A percentile compares a stretch with the other conserved stretches of the same genome.
phyloP scores from a whole-genome alignment of 1,284 basidiomycete species.

The Thecaphora thlaspeos region DNA sequence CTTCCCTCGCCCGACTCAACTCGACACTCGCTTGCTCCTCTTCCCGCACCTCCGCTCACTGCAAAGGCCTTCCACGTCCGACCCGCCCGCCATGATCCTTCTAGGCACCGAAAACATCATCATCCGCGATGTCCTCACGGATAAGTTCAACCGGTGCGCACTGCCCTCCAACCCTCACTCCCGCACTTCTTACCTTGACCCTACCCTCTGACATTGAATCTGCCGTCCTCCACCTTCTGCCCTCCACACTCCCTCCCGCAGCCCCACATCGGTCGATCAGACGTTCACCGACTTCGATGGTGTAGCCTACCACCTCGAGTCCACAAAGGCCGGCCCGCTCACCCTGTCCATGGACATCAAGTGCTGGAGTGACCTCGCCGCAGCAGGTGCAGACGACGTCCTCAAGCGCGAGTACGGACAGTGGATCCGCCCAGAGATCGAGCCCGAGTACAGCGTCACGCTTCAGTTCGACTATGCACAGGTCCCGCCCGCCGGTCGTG shows the following conservation, averaged over 20 bases:
- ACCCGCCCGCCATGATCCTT: conserved; percentile 48
- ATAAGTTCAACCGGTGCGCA: conserved; percentile 77
- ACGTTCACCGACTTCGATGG: conserved; percentile 97
- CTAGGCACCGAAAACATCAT: conserved; percentile 65
- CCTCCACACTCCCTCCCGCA: conserved; percentile 54
- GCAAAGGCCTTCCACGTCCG: not conserved
- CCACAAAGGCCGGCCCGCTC: conserved; percentile 66
- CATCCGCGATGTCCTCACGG: conserved; percentile 85
- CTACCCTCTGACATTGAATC: too few species aligned
- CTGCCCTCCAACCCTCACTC: not conserved
- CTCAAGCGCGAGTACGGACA: conserved; percentile 81
- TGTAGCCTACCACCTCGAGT: conserved; percentile 86
- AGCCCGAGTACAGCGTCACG: conserved; percentile 86
- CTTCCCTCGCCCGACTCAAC: too few species aligned
- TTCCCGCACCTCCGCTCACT: not conserved
- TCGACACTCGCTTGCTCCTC: not conserved
- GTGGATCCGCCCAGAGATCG: conserved; percentile 65
- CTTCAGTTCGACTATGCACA: conserved; percentile 83
- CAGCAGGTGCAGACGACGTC: conserved; percentile 80
- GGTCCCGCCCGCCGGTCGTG: conserved; percentile 75
- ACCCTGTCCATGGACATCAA: conserved; percentile 89
- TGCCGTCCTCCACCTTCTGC: not conserved
- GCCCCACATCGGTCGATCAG: conserved; percentile 85
- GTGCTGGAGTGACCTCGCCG: conserved; percentile 91
- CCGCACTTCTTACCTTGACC: not conserved